Evolutionary conservation across 78 protist species (phyloP).

Genomic region (Dictyostelium purpureum): DNA sequence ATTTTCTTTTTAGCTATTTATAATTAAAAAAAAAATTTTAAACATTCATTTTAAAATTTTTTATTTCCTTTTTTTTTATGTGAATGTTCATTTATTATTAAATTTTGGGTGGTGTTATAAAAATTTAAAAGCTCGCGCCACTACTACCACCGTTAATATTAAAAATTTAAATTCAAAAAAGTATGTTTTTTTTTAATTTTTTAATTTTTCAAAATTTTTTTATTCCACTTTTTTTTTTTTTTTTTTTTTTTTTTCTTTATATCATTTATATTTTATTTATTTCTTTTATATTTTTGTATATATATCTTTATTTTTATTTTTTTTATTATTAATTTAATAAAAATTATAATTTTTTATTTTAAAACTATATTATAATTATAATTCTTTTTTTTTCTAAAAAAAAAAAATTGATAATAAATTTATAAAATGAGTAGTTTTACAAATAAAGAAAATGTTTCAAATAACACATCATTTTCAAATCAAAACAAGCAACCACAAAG

Average conservation of each 20-base stretch:
- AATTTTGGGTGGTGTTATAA: no score
- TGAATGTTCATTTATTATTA: no score
- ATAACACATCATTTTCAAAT: not conserved
- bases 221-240: not conserved
- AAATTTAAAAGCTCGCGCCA: no score
- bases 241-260: not conserved
- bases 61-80: no score
- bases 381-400: not conserved
- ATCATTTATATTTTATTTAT: not conserved
- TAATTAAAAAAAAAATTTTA: not conserved
- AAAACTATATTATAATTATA: not conserved
- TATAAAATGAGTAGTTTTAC: not conserved
- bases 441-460: slow-evolving; percentile 16
- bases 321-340: no score
- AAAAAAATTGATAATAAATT: not conserved
- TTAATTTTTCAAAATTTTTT: not conserved
- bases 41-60: no score
- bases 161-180: no score
- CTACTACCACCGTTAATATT: no score
- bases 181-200: no score
- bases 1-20: not conserved
- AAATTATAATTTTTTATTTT: no score
- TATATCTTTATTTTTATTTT: no score
- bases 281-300: no score
- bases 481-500: slow-evolving; percentile 7